Base-by-base conservation (phyloP, 805 yeast genomes). In the Pichia membranifaciens region DNA sequence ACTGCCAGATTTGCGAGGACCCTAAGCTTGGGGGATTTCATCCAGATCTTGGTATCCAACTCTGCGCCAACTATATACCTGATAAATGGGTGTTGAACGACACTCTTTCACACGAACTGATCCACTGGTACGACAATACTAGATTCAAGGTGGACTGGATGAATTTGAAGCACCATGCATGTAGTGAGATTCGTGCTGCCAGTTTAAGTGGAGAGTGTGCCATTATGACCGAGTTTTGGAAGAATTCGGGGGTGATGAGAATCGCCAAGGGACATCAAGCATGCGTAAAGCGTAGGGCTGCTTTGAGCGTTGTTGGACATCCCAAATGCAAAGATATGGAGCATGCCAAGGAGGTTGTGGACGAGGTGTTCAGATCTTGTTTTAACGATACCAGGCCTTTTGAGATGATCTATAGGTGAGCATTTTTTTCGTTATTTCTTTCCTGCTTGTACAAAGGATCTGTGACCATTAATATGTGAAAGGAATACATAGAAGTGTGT, bases 311-410 rank as follows among this genome's bases (percentile, higher is more conserved):
- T 9, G 67, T 74, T 59, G 93, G 86, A 0, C 91, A 93, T 64
- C 98, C 98, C 2, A 75, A 73, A 43, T 93, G 99, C 62, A 73
- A 77, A 52, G 75, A 74, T 54, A 72, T 74, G 49, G 82, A 80
- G 39, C 84, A 84, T 51, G 99, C 99, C 0, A 81, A 78, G 48
- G 73, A 74, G 51, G 84, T 80, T 5, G 96, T 93, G 3, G 80
- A 85, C 52, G 84, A 85, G 54, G 98, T 93, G 5, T 93, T 95
- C 84, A 84, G 82, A 52, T 82, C 91, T 41, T 93, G 99, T 63
- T 93, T 89, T 62, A 83, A 82, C 58, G 99, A 93, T 60, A 91
- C 98, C 2, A 73, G 99, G 58, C 99, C 99, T 1, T 93, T 88
- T 66, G 98, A 93, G 58, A 82, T 87, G 59, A 90, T 93, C 32